Evolutionary conservation across 1,139 yeast genomes (phyloP).

Genomic region (Suhomyces bokatorum): DNA sequence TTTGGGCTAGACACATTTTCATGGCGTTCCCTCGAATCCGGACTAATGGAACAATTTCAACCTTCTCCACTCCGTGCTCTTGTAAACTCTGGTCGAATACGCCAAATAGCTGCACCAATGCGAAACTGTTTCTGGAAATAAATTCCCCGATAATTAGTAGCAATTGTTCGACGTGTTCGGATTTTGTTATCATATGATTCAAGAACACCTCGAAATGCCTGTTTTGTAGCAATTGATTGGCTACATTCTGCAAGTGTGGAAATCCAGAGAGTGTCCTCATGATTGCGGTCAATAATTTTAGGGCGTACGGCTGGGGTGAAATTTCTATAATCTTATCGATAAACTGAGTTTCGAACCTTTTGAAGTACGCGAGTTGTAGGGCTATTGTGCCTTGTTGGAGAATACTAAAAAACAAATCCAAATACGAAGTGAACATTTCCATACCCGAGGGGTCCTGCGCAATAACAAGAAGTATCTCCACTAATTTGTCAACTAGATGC

Average conservation of each 20-base stretch:
- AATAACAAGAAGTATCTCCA: not conserved
- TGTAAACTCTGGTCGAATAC: constrained; percentile 1
- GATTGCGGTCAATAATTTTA: constrained; percentile 1
- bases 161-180: not conserved
- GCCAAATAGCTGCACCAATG: constrained; percentile 1
- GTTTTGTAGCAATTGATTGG: not conserved
- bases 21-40: constrained; percentile 4
- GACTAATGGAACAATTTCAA: not conserved
- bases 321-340: constrained; percentile 7
- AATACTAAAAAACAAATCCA: not conserved
- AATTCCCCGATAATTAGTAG: not conserved
- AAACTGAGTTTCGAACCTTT: constrained; percentile 7
- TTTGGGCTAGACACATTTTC: constrained; percentile 5
- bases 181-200: not conserved
- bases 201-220: not conserved
- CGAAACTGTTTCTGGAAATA: not conserved
- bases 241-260: not conserved
- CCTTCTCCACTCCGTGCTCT: not conserved
- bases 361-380: not conserved
- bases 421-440: not conserved
- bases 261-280: not conserved
- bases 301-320: not conserved
- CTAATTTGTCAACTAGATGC: not conserved
- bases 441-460: not conserved
- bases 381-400: not conserved